Conservation (phyloP, 202 grass and related monocot genomes). For the Tripidium arundinaceum region DNA sequence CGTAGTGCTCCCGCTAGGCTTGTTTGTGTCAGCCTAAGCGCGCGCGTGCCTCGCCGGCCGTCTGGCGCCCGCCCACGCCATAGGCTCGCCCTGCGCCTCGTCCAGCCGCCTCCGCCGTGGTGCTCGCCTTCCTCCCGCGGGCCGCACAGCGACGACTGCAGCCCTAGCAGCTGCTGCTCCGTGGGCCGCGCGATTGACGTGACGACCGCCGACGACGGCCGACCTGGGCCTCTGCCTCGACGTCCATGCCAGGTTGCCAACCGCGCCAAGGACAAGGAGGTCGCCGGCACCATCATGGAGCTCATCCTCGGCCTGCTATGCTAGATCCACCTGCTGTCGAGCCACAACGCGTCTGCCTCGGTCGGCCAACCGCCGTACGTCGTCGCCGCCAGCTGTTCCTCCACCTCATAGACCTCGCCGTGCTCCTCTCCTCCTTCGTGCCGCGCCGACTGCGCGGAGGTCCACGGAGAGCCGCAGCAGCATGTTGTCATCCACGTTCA, state of each 20-base stretch:
- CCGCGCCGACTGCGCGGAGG: too few relatives aligned
- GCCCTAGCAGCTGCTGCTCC: conserved; percentile 86
- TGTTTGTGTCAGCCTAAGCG: too few relatives aligned
- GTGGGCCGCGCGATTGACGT: conserved; percentile 71
- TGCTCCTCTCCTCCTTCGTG: too few relatives aligned
- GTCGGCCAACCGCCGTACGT: conserved; percentile 52
- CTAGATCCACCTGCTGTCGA: conserved; percentile 73
- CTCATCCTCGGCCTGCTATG: conserved; percentile 79
- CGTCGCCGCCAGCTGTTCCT: too few relatives aligned
- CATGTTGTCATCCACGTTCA: conserved; percentile 57
- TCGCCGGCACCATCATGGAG: conserved; percentile 90
- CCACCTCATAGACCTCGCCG: too few relatives aligned
- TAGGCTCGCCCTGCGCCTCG: too few relatives aligned
- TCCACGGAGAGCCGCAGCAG: conserved; percentile 61
- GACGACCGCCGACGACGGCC: conserved; percentile 47
- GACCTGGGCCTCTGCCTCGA: conserved; percentile 79
- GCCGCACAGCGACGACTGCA: conserved; percentile 82
- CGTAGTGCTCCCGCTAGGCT: too few relatives aligned
- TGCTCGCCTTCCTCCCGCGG: conserved; percentile 71
- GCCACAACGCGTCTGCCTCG: conserved; percentile 54
- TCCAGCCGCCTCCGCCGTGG: conserved; percentile 51
- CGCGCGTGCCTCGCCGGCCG: too few relatives aligned
- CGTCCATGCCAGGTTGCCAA: conserved; percentile 74
- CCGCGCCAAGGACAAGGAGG: conserved; percentile 84
- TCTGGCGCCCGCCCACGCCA: too few relatives aligned